Evolutionary conservation across 2,329 filamentous ascomycete species (phyloP), one percentile per base, ranked within the genome.

Genomic region (Fusarium dlaminii): DNA sequence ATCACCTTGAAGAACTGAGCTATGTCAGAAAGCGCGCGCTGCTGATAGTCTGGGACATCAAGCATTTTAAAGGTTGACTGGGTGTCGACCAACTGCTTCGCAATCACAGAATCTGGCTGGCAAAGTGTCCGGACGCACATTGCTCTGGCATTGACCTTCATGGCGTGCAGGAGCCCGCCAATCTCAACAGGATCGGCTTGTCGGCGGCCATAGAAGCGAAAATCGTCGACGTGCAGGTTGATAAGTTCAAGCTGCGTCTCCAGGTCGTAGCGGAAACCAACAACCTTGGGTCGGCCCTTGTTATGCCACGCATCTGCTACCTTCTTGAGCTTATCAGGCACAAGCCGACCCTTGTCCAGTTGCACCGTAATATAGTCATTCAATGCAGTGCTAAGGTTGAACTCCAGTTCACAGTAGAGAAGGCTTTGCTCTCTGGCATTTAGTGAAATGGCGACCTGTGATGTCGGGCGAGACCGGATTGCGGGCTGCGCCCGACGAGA

Each of bases 181-280:
- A 90, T 84, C 66, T 86, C 84, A 6, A 82, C 75, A 0, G 81
- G 78, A 54, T 85, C 82, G 32, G 82, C 81, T 62, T 87, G 84
- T 15, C 83, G 80, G 6, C 83, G 83, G 37, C 87, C 87, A 74
- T 87, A 86, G 80, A 90, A 90, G 39, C 84, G 84, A 75, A 91
- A 90, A 29, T 87, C 84, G 15, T 85, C 79, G 34, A 85, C 77
- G 71, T 90, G 89, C 14, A 87, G 77, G 22, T 79, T 76, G 29
- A 90, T 79, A 17, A 91, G 84, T 17, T 89, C 87, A n/a, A 90
- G 77, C 80, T 90, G 89, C 2, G 88, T 90, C 80, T 90, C 88
- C 6, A 90, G 79, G 68, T 91, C 88, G 78, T 89, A 90, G 24
- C 88, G 87, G 78, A 90, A 90, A 18, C 87, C 86, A 29, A 88